Base-by-base conservation (phyloP, 2,329 filamentous ascomycete genomes). In the Fusarium nurragi region DNA sequence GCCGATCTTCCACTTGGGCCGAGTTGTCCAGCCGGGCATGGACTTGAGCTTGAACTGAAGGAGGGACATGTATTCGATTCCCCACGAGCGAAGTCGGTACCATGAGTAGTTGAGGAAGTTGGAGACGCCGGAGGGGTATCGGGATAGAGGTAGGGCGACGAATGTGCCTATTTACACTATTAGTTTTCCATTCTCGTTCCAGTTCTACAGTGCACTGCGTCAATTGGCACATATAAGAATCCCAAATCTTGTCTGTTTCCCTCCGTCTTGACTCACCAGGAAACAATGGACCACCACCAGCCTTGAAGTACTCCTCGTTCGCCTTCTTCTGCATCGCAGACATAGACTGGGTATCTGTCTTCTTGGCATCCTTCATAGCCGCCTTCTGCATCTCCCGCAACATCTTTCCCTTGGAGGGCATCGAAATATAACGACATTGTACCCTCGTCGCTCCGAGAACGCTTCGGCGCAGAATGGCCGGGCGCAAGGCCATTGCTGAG, bases 81-180 rank as follows among this genome's bases (percentile, higher is more conserved):
- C 47, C 60, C 77, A 80, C 57, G 77, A 71, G 62, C 74, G 77
- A 28, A 76, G 21, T 37, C 77, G 76, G 59, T 68, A 72, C 72
- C 73, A 77, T 39, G 77, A 74, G 71, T 84, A 81, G 14, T 62
- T 63, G 40, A 74, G 41, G 54, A 80, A 73, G 11, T 68, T 43
- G 43, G 30, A 12, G 30, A 74, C 74, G 37, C 63, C 60, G 22
- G 65, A 64, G 25, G 78, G 73, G 45, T 75, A 75, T 49, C 71
- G 69, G 4, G 76, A 74, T 23, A 81, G 45, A 2, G 80, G 79
- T 11, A 83, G 74, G 16, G 80, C 62, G 41, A 85, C 72, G 52
- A 85, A 82, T n/a, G 82, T 84, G 64, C 79, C 83, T 84, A 55
- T 55, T 34, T 49, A 6, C 13, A 5, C 4, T n/a, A 34, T 65